These are phyloP conservation scores for Xylariaceae sp. DNA, from an alignment of 2,329 filamentous ascomycete species.

Conservation along the genomic window DNA sequence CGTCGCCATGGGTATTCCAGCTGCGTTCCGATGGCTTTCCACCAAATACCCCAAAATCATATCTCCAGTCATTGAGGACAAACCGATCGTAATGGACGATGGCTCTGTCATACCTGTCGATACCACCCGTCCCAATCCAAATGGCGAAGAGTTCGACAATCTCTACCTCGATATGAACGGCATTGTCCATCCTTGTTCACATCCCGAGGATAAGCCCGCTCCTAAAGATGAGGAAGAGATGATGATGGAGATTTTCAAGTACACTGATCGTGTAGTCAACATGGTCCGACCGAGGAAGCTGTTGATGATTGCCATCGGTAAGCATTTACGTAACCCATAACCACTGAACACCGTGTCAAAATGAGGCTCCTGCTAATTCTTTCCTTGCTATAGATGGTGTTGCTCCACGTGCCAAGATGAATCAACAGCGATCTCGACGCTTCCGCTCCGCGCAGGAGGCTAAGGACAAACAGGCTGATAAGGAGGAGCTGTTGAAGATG, in stretches of 20 bases:
- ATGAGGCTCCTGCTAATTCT: conserved; percentile 6
- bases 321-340: conserved; percentile 44
- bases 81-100: conserved; percentile 79
- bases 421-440: conserved; percentile 94
- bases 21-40: conserved; percentile 95
- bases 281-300: conserved; percentile 97
- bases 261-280: conserved; percentile 98
- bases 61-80: conserved; percentile 86
- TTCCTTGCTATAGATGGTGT: conserved; percentile 76
- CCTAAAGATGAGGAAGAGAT: conserved; percentile 97
- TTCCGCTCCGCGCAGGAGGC: conserved; percentile 96
- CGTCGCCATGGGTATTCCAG: conserved; percentile 84
- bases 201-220: conserved; percentile 90
- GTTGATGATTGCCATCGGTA: conserved; percentile 95
- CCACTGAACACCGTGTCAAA: neutral
- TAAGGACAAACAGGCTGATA: conserved; percentile 90
- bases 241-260: conserved; percentile 98
- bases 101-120: conserved; percentile 86
- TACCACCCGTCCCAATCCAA: conserved; percentile 84
- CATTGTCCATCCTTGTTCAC: conserved; percentile 97
- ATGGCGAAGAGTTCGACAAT: conserved; percentile 97
- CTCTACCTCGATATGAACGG: conserved; percentile 99
- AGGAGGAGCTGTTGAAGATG: conserved; percentile 84
- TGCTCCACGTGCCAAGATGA: conserved; percentile 98
- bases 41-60: conserved; percentile 98